Conservation (phyloP, 148 eudicot species). For the Chenopodium berlandieri region DNA sequence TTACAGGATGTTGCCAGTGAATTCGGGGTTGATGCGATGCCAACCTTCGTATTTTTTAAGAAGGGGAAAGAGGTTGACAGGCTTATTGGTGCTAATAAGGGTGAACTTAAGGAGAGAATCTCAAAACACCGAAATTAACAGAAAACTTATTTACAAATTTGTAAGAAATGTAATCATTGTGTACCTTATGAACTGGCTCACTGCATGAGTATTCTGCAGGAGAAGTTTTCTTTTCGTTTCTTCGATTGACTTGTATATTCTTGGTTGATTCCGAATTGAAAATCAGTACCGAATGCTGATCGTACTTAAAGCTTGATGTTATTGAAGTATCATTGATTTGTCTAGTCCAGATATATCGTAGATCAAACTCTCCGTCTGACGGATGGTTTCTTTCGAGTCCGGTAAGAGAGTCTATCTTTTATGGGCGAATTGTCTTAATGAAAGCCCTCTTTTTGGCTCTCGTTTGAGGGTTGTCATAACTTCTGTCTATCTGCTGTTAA, state of each 20-base stretch:
- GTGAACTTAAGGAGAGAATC: conserved; percentile 51
- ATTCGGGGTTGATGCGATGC: conserved; percentile 49
- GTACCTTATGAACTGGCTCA: too few species aligned
- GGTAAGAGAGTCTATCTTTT: too few species aligned
- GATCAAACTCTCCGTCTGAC: too few species aligned
- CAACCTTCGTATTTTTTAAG: conserved; percentile 48
- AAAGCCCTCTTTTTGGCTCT: too few species aligned
- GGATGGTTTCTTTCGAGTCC: too few species aligned
- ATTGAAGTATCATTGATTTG: not conserved
- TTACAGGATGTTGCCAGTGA: conserved; percentile 53
- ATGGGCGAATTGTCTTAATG: too few species aligned
- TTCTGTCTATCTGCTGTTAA: too few species aligned
- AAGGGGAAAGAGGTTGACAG: conserved; percentile 51
- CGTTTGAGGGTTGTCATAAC: too few species aligned
- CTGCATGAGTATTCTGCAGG: too few species aligned
- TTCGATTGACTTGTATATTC: not conserved
- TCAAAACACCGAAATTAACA: conserved; percentile 32
- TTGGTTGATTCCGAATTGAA: not conserved
- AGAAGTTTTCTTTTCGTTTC: not conserved
- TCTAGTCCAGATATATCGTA: not conserved
- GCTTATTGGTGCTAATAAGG: conserved; percentile 51
- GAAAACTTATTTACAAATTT: too few species aligned
- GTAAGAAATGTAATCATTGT: too few species aligned
- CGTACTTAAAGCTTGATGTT: not conserved
- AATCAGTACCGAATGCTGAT: not conserved